Conservation (phyloP, 2,329 filamentous ascomycete genomes). For the Cladophialophora yegresii region DNA sequence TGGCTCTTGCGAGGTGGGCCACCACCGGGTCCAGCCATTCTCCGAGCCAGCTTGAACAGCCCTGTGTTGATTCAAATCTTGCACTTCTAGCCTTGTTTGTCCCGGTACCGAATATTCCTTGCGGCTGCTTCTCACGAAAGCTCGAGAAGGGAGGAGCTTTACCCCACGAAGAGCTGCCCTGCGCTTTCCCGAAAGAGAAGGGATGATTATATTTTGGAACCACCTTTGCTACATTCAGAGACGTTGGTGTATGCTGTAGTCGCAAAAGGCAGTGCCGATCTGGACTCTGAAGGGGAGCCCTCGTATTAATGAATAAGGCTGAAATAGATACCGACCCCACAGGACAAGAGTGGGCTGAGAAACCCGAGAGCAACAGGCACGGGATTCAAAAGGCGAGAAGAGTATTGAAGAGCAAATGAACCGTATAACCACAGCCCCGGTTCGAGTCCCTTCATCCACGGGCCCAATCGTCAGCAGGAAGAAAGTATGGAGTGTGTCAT, state of each 20-base stretch:
- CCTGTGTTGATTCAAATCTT: background rate
- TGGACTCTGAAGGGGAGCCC: conserved; percentile 5
- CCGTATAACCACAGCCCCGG: conserved; percentile 19
- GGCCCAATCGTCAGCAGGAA: conserved; percentile 23
- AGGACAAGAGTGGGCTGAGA: conserved; percentile 6
- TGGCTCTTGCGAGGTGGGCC: conserved; percentile 89
- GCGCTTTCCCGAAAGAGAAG: background rate
- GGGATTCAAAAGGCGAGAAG: conserved; percentile 1
- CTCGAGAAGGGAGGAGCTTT: background rate
- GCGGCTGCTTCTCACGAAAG: background rate
- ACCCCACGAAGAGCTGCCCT: background rate
- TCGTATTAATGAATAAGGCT: conserved; percentile 32
- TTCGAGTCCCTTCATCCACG: conserved; percentile 21
- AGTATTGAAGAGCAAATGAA: conserved; percentile 1
- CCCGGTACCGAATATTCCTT: background rate
- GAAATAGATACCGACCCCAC: conserved; percentile 26
- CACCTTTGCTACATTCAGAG: background rate
- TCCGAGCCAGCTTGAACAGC: conserved; percentile 17
- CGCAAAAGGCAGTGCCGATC: conserved; percentile 11
- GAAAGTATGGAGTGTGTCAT: conserved; percentile 21
- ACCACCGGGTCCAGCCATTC: conserved; percentile 90
- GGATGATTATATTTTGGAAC: background rate
- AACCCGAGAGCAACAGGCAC: conserved; percentile 8
- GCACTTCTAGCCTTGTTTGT: background rate
- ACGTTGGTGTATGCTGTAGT: conserved; percentile 4